These are phyloP conservation scores for Pyrus communis DNA, from an alignment of 306 rosid genomes.

Conservation along the genomic window DNA sequence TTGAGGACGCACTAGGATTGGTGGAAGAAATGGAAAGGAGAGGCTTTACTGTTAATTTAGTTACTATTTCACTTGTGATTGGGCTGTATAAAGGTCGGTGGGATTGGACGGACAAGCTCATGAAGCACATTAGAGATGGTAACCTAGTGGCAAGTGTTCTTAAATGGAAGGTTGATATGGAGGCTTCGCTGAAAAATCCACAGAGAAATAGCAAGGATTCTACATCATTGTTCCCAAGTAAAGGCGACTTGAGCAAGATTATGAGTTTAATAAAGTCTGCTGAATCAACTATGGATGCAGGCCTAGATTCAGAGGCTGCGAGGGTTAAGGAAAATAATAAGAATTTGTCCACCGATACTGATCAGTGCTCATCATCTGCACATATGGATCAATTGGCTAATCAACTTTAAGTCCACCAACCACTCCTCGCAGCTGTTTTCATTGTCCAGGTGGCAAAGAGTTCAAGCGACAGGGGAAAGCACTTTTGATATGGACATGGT, in stretches of 20 bases:
- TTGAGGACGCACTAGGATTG: constrained; percentile 59
- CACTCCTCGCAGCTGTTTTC: constrained; percentile 36
- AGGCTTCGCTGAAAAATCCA: constrained; percentile 55
- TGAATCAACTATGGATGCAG: constrained; percentile 1
- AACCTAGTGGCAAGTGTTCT: constrained; percentile 58
- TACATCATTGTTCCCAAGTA: constrained; percentile 51
- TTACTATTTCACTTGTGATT: constrained; percentile 64
- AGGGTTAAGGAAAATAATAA: constrained; percentile 32
- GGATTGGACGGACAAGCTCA: constrained; percentile 77
- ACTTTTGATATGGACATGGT: constrained; percentile 80
- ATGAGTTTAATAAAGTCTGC: constrained; percentile 38
- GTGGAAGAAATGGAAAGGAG: constrained; percentile 90
- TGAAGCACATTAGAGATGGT: constrained; percentile 73
- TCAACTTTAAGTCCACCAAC: constrained; percentile 29
- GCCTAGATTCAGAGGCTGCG: constrained; percentile 9
- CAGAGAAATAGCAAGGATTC: constrained; percentile 49
- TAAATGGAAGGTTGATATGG: constrained; percentile 74
- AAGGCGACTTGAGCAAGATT: constrained; percentile 65
- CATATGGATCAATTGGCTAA: constrained; percentile 68
- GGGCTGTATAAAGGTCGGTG: constrained; percentile 58
- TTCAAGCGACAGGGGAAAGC: constrained; percentile 41
- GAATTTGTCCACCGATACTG: constrained; percentile 24
- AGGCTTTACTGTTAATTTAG: constrained; percentile 68
- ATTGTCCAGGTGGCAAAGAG: constrained; percentile 46
- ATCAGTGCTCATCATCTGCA: constrained; percentile 78